Percentiles rank a stretch among this genome's conserved stretches.
phyloP scores from a whole-genome alignment of 2,329 filamentous ascomycete species.

The Diplodia seriata region DNA sequence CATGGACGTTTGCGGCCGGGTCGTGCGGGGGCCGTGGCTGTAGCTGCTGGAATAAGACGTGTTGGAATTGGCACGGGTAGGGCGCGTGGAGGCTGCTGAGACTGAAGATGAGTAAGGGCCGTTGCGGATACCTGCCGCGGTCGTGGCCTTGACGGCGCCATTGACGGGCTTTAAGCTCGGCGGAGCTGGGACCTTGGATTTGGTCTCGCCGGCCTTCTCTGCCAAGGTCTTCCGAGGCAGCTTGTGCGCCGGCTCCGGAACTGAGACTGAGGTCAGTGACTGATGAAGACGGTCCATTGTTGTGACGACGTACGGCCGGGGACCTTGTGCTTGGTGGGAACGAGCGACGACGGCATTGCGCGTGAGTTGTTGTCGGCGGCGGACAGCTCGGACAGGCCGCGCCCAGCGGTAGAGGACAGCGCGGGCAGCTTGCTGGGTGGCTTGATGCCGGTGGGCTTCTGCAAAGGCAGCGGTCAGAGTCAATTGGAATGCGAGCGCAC shows the following conservation, averaged over 20 bases:
- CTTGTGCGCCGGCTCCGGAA: slow-evolving; percentile 57
- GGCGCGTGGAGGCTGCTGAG: slow-evolving; percentile 48
- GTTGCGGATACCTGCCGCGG: slow-evolving; percentile 49
- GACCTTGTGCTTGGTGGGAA: slow-evolving; percentile 59
- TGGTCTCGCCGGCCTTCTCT: slow-evolving; percentile 56
- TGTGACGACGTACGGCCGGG: slow-evolving; percentile 54
- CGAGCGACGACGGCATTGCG: slow-evolving; percentile 52
- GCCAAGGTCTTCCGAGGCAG: slow-evolving; percentile 55
- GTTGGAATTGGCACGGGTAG: slow-evolving; percentile 42
- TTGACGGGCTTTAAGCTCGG: slow-evolving; percentile 52
- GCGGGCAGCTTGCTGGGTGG: slow-evolving; percentile 45
- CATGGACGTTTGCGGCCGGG: slow-evolving; percentile 62
- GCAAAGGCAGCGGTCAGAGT: not conserved
- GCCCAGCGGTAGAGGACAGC: slow-evolving; percentile 36
- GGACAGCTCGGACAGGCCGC: slow-evolving; percentile 58
- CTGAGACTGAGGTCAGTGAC: slow-evolving; percentile 43
- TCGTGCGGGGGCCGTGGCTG: slow-evolving; percentile 60
- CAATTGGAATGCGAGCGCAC: slow-evolving; percentile 15
- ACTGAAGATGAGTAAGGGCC: slow-evolving; percentile 46
- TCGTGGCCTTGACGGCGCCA: slow-evolving; percentile 55
- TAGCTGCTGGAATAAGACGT: slow-evolving; percentile 63
- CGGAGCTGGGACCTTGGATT: slow-evolving; percentile 51
- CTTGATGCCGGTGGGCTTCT: slow-evolving; percentile 42
- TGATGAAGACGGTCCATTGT: slow-evolving; percentile 36
- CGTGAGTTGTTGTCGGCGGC: slow-evolving; percentile 62